Percentiles rank a stretch among this genome's conserved stretches.
Conservation (phyloP, 75 land plant species). For the Picea sitchensis region DNA sequence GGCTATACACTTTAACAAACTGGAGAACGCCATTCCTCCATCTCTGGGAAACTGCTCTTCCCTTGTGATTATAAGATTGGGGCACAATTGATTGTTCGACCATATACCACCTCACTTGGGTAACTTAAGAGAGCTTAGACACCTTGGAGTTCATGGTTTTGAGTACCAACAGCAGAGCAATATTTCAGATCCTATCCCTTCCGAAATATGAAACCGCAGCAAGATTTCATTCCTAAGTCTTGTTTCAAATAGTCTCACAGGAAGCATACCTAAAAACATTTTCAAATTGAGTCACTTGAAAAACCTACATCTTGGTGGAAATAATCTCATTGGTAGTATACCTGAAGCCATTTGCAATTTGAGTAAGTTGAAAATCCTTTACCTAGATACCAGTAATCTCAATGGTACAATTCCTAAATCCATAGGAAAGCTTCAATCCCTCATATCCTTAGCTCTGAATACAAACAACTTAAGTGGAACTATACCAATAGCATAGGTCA, state of each 20-base stretch:
- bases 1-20: no score
- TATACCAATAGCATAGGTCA: conserved; percentile 21
- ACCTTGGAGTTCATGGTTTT: neutral
- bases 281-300: conserved; percentile 22
- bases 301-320: conserved; percentile 14
- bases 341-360: conserved; percentile 34
- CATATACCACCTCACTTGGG: no score
- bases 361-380: conserved; percentile 8
- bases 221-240: neutral
- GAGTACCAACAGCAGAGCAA: neutral
- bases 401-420: conserved; percentile 30
- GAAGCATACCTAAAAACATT: conserved; percentile 17
- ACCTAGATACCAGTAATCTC: conserved; percentile 17
- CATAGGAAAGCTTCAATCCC: conserved; percentile 23
- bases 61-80: no score
- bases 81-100: no score
- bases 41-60: no score
- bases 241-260: conserved; percentile 19
- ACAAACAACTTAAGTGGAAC: conserved; percentile 24
- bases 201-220: neutral
- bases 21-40: no score
- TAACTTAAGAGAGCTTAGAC: no score
- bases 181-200: neutral
- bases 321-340: conserved; percentile 35
- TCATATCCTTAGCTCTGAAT: conserved; percentile 12